These are phyloP conservation scores for Remersonia thermophila DNA, from an alignment of 2,329 filamentous ascomycete species.

Conservation along the genomic window DNA sequence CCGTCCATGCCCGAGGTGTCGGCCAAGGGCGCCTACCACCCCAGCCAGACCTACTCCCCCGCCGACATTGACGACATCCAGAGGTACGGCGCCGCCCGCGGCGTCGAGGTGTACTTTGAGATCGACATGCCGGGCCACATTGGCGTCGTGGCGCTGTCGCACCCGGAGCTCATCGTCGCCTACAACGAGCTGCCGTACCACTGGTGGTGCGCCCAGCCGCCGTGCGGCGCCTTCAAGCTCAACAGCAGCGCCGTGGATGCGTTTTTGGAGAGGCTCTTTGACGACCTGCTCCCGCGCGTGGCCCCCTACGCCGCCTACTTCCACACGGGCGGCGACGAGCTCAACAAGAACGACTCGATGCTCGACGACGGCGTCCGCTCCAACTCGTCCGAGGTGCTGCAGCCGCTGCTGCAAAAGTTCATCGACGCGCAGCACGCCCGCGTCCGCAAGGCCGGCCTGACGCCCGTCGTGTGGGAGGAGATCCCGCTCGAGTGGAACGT, in stretches of 20 bases:
- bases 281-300: constrained; percentile 64
- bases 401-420: constrained; percentile 67
- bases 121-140: constrained; percentile 77
- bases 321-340: constrained; percentile 80
- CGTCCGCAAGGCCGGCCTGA: constrained; percentile 50
- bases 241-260: constrained; percentile 57
- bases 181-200: constrained; percentile 45
- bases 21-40: constrained; percentile 59
- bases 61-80: constrained; percentile 55
- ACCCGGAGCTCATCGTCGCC: constrained; percentile 61
- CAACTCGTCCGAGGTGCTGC: constrained; percentile 51
- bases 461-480: constrained; percentile 79
- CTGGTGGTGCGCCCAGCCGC: constrained; percentile 49
- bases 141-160: constrained; percentile 49
- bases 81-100: constrained; percentile 54
- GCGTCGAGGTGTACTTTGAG: constrained; percentile 61
- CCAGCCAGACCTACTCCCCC: constrained; percentile 54
- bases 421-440: constrained; percentile 57
- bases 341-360: constrained; percentile 62
- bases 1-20: constrained; percentile 61
- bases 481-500: constrained; percentile 71
- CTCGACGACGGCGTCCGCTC: constrained; percentile 62
- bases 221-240: constrained; percentile 61
- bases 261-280: constrained; percentile 61
- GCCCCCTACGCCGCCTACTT: constrained; percentile 61